Conservation (phyloP, 2,329 filamentous ascomycete species). For the Neopestalotiopsis sp. region DNA sequence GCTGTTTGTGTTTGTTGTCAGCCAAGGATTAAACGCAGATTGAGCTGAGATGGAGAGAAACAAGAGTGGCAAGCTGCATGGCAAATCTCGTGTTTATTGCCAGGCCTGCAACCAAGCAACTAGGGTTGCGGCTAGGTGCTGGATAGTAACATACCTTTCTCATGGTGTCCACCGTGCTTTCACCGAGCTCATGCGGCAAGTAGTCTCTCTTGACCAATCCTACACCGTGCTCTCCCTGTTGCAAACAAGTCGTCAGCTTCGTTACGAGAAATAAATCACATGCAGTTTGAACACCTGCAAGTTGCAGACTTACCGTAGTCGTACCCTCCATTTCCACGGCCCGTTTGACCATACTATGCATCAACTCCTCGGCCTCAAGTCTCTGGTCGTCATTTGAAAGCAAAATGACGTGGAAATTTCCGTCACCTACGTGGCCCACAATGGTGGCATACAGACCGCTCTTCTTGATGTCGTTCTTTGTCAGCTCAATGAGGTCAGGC, state of each 20-base stretch:
- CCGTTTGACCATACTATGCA: constrained; percentile 85
- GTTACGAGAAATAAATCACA: not conserved
- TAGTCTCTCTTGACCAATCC: constrained; percentile 87
- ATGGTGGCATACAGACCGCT: constrained; percentile 66
- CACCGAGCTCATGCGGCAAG: constrained; percentile 76
- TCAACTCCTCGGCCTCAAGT: constrained; percentile 69
- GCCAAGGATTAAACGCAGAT: not conserved
- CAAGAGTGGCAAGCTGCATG: not conserved
- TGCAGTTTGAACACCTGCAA: constrained; percentile 9
- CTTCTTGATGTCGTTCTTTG: constrained; percentile 64
- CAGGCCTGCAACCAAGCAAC: not conserved
- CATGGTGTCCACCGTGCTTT: constrained; percentile 80
- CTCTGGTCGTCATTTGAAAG: constrained; percentile 71
- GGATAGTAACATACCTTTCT: constrained; percentile 63
- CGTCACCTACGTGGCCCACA: constrained; percentile 76
- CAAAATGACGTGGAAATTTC: constrained; percentile 75
- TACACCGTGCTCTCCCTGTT: constrained; percentile 78
- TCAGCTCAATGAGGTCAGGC: constrained; percentile 78
- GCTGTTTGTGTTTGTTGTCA: constrained; percentile 45
- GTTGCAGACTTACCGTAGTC: constrained; percentile 61
- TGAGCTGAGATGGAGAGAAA: constrained; percentile 9
- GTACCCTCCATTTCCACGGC: constrained; percentile 86
- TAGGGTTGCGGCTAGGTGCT: not conserved
- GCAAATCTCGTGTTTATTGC: not conserved
- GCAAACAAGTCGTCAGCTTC: constrained; percentile 16